phyloP scores from a whole-genome alignment of 768 basidiomycete species.

The Suillus decipiens region DNA sequence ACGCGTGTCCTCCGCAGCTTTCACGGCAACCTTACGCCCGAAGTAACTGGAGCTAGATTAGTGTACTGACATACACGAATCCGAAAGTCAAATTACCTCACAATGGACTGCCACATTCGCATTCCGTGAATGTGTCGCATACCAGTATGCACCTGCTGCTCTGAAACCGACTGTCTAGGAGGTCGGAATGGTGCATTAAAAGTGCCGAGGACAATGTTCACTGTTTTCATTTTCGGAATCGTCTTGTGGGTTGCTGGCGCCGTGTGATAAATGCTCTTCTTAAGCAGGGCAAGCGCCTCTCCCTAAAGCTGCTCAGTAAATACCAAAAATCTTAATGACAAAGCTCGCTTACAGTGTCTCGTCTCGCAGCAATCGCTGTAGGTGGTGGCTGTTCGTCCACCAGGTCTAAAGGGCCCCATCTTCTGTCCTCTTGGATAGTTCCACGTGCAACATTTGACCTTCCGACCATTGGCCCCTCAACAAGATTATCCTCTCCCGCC shows the following conservation, averaged over 20 bases:
- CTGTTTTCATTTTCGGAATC: constrained; percentile 47
- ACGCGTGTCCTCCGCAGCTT: constrained; percentile 29
- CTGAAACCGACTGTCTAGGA: constrained; percentile 57
- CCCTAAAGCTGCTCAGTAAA: constrained; percentile 32
- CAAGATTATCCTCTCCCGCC: constrained; percentile 9
- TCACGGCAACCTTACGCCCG: constrained; percentile 45
- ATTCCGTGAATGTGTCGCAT: constrained; percentile 54
- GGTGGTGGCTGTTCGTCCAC: constrained; percentile 71
- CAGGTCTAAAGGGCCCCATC: constrained; percentile 61
- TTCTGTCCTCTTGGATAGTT: constrained; percentile 40
- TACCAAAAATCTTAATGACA: neutral
- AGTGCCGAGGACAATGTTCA: constrained; percentile 48
- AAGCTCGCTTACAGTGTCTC: constrained; percentile 55
- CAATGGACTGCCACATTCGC: constrained; percentile 53
- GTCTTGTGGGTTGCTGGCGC: constrained; percentile 55
- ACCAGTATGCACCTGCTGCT: constrained; percentile 47
- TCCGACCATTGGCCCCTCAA: constrained; percentile 8
- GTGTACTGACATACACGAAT: neutral
- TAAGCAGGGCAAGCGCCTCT: constrained; percentile 55
- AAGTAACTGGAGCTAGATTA: constrained; percentile 40
- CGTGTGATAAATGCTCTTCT: constrained; percentile 56
- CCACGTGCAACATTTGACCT: constrained; percentile 17
- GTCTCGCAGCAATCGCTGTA: constrained; percentile 66
- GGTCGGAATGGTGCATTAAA: constrained; percentile 49
- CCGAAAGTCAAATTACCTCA: constrained; percentile 40